Evolutionary conservation across 257 asterid genomes (phyloP), one percentile per base, ranked within the genome.

Genomic region (Fraxinus anomala): DNA sequence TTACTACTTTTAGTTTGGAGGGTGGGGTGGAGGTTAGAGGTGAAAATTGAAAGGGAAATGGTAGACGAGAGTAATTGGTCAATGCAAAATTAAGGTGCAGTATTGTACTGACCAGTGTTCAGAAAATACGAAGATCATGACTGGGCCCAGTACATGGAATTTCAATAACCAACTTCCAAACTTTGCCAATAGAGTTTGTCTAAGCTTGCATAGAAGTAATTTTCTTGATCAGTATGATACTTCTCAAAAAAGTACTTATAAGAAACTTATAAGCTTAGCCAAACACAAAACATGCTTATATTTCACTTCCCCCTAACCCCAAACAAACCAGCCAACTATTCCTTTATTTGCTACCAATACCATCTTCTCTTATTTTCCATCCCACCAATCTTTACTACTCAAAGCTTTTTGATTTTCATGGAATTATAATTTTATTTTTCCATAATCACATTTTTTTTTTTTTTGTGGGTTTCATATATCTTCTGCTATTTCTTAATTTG

Each of bases 241-340:
- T 26, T 63, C 69, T 26, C 34, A 26, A 26, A 12, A 63, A 63
- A 11, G 34, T 26, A 11, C 5, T 63, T 23, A 21, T 28, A 10
- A 33, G n/a, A 4, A 65, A 76, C 37, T 19, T 54, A 34, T 73
- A 67, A 24, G 12, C 49, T 72, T 71, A 24, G 17, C 6, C 67
- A 66, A 0, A 34, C 5, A 28, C 23, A 69, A 82, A 66, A 59
- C 54, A 80, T 17, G 34, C 34, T 8, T 16, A 76, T 77, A 49
- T 77, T 69, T 31, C 79, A 83, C 70, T 77, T 85, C 83, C 87
- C 81, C 89, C 90, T 81, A 82, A 89, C 85, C 88, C 88, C 83
- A 87, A 88, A 89, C 87, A 86, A 82, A 83, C 88, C 84, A 78
- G 83, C 78, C 81, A 76, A 68, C 74, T 74, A 68, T 72, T 79